Evolutionary conservation across 108 stramenopile species (phyloP), one percentile per base, ranked within the genome.

Genomic region (Asterionellopsis glacialis): DNA sequence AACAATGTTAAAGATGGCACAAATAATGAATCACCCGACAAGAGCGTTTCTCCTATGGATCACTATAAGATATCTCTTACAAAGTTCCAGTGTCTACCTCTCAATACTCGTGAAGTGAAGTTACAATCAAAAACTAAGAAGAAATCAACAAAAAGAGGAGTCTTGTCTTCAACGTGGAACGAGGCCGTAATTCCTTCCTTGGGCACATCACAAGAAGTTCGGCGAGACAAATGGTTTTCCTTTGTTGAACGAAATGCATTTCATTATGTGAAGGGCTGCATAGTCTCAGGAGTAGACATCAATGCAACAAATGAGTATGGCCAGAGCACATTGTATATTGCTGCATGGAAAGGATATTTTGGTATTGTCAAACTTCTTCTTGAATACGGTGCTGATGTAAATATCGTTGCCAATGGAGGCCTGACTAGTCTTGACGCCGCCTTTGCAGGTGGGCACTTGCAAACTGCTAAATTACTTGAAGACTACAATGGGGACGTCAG

Each of bases 271-370:
- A 60, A 60, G 18, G 80, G 69, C 4, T 90, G 82, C 50, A 57
- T 93, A 12, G 59, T 67, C 11, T 71, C 77, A 21, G 91, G 88
- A 0, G 73, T 93, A 16, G 76, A 93, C 65, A 60, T 93, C 33
- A 59, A 88, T 57, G 42, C 59, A 18, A 66, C 55, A 41, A 88
- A 91, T 60, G 82, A 82, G 41, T 93, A 89, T 51, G 84, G 84
- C 4, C 91, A 93, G 48, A 80, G 84, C 9, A 72, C 84, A 1
- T 50, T 93, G 53, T 93, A 88, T 71, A 59, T 90, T 27, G 79
- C 84, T 10, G 78, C 74, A 25, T 89, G 83, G 87, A 69, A 62
- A 39, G 85, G 85, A 13, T 68, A 77, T 57, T 23, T 51, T 9
- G 50, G 56, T 0, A 64, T 79, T 33, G 73, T 82, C 9, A 11